Base-by-base conservation (phyloP, 768 basidiomycete species). In the Melanogaster broomeanus region DNA sequence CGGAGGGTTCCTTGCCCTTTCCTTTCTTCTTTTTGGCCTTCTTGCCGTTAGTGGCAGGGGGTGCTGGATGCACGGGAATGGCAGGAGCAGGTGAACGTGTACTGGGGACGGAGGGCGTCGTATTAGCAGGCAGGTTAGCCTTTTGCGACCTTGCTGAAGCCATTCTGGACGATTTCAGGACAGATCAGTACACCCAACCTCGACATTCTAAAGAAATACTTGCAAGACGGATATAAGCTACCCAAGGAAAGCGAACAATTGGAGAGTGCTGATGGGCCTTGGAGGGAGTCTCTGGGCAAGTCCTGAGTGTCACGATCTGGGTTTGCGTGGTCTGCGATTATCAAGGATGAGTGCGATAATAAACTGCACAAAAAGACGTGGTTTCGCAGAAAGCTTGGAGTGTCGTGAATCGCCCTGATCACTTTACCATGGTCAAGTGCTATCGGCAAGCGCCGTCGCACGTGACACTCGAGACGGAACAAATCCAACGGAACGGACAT, bases 1-100 rank as follows among this genome's bases (percentile, higher is more conserved):
- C 28, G 22, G 28, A 6, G 12, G 61, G 62, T 44, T 63, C 67
- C 55, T 61, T 63, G 21, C 70, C 73, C 55, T 78, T 78, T 6
- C 66, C 68, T 55, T 75, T 77, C 60, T 69, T 75, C 71, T 78
- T 79, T 67, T 76, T 78, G 51, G 70, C 71, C 67, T 70, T 72
- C 74, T 72, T 78, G 22, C n/a, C 58, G 27, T 60, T 52, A 3
- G 43, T 25, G 34, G 53, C 39, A 42, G 43, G 45, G 8, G 42
- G 43, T 11, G 56, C 37, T 16, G 45, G 45, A n/a, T 56, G 60
- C 27, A 53, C 18, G 34, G 48, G 48, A 8, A 21, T 21, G 12
- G 47, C 47, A 56, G 53, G 52, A 18, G 30, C 41, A 35, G 58
- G 49, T 15, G 44, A 42, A 42, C 40, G 56, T n/a, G 48, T 11